A percentile compares a stretch with the other conserved stretches of the same genome.
phyloP scores from a whole-genome alignment of 306 rosid genomes.

The Castanea mollissima region DNA sequence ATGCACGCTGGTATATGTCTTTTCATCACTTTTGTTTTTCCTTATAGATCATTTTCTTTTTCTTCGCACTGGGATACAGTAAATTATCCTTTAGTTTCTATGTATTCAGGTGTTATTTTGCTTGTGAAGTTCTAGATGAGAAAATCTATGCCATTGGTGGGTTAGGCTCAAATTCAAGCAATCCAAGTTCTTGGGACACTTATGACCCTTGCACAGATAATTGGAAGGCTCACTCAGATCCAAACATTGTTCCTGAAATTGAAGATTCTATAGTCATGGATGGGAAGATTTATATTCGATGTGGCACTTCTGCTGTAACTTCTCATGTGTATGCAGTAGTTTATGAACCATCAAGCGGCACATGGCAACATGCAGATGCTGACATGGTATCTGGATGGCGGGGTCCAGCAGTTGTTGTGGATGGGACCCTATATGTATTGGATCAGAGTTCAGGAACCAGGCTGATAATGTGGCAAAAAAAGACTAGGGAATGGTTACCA shows the following conservation, averaged over 20 bases:
- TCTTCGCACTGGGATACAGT: not conserved
- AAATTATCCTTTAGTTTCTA: conserved; percentile 10
- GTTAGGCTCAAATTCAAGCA: conserved; percentile 59
- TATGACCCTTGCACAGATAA: conserved; percentile 52
- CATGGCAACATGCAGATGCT: conserved; percentile 74
- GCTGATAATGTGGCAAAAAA: conserved; percentile 70
- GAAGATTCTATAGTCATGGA: conserved; percentile 75
- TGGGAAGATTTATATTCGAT: conserved; percentile 71
- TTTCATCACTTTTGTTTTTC: not conserved
- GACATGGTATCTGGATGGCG: conserved; percentile 85
- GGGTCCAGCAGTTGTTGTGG: conserved; percentile 81
- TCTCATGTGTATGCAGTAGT: conserved; percentile 55
- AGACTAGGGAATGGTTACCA: conserved; percentile 59
- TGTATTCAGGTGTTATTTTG: conserved; percentile 72
- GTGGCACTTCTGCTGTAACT: conserved; percentile 44
- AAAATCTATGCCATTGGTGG: conserved; percentile 87
- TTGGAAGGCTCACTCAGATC: conserved; percentile 57
- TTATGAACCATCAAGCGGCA: conserved; percentile 70
- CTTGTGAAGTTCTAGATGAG: conserved; percentile 70
- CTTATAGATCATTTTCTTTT: conserved; percentile 1
- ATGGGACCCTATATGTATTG: conserved; percentile 58
- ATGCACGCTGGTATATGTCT: not conserved
- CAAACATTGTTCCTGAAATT: conserved; percentile 54
- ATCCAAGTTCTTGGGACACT: conserved; percentile 78
- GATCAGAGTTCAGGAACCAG: conserved; percentile 78